Conservation (phyloP, 108 stramenopile genomes). For the Poteriospumella lacustris region DNA sequence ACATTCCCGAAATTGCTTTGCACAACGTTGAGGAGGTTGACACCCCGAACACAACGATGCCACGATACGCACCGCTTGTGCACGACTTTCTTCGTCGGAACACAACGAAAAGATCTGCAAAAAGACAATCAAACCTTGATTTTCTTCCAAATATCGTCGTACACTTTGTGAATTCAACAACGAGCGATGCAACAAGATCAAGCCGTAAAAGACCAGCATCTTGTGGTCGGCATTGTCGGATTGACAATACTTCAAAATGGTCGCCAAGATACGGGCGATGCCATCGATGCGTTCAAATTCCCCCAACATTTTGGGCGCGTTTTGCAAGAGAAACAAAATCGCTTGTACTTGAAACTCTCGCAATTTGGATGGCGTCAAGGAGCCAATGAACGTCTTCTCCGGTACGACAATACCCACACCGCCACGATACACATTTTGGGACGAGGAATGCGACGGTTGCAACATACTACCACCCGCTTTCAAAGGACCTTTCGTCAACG, state of each 20-base stretch:
- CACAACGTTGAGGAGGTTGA: neutral
- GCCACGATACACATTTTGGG: neutral
- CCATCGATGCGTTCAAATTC: slow-evolving; percentile 12
- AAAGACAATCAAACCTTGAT: neutral
- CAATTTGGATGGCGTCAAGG: neutral
- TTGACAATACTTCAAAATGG: neutral
- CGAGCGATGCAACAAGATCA: neutral
- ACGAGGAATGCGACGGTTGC: neutral
- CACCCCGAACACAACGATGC: neutral
- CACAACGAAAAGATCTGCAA: neutral
- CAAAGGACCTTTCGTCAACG: no score
- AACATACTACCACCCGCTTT: no score
- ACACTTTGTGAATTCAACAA: neutral
- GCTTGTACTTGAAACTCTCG: slow-evolving; percentile 22
- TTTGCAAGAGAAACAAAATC: neutral
- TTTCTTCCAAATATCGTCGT: neutral
- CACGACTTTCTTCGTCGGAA: neutral
- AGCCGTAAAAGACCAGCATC: neutral
- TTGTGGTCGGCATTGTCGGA: neutral
- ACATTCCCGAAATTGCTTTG: neutral
- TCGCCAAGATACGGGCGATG: neutral
- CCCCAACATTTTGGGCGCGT: slow-evolving; percentile 13
- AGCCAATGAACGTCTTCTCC: neutral
- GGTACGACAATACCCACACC: neutral
- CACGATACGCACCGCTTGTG: slow-evolving; percentile 7